Conservation (phyloP, 2,329 filamentous ascomycete genomes). For the Emergomyces orientalis region DNA sequence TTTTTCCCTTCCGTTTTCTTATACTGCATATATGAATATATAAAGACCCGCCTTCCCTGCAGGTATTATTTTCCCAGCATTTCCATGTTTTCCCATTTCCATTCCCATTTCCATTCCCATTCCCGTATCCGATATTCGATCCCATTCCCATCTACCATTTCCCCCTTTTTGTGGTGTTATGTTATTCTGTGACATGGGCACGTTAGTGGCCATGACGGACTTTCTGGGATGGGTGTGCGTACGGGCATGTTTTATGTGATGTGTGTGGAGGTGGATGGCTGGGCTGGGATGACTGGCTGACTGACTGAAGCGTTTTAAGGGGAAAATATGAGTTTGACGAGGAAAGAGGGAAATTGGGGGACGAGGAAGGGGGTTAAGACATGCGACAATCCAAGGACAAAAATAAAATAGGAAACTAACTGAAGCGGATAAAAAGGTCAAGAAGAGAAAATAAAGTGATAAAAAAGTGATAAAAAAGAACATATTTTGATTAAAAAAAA, state of each 20-base stretch:
- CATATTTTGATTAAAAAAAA: neutral
- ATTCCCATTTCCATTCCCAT: neutral
- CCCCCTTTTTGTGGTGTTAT: neutral
- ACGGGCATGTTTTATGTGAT: neutral
- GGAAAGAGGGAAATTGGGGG: too few relatives aligned
- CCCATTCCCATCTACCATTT: neutral
- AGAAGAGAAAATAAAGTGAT: neutral
- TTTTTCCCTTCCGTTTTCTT: neutral
- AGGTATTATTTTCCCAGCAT: neutral
- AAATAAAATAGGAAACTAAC: neutral
- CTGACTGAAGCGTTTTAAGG: neutral
- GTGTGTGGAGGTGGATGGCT: neutral
- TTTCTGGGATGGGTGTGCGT: neutral
- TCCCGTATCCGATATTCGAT: neutral
- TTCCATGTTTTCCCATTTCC: neutral
- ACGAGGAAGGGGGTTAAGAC: neutral
- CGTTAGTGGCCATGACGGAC: slow-evolving; percentile 8
- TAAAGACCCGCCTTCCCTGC: neutral
- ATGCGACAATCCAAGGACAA: too few relatives aligned
- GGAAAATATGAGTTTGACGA: neutral
- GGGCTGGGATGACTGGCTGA: neutral
- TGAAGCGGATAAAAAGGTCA: neutral
- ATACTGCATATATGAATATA: neutral
- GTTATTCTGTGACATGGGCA: slow-evolving; percentile 9
- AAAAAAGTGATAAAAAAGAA: neutral